Base-by-base conservation (phyloP, 2,329 filamentous ascomycete genomes). In the Pseudopithomyces chartarum region DNA sequence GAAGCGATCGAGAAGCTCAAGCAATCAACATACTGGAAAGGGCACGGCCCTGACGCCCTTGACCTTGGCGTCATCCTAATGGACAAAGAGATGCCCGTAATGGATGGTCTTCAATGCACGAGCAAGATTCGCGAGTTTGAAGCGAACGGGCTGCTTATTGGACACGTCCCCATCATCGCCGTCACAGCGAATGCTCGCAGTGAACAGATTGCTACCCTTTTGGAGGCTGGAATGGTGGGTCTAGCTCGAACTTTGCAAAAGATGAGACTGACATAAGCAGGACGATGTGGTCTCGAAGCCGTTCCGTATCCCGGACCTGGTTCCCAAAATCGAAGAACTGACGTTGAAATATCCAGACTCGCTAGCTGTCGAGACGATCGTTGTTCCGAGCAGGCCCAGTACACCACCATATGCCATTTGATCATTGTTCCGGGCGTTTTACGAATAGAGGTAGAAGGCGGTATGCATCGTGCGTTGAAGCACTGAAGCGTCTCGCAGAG, bases 201-300 rank as follows among this genome's bases (percentile, higher is more conserved):
- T 32, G 76, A 77, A 58, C 76, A 78, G 61, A 77, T 78, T 44
- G 67, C 70, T 2, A 74, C 75, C 5, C 60, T 78, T 22, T 56
- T 76, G 0, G 70, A 61, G 5, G 76, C 69, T 1, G 76, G 76
- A 23, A 77, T 78, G 76, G 68, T 70, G 54, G 54, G 67, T 57
- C 13, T 33, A 46, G 6, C 34, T 44, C 10, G 33, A 20, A 33
- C 32, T 56, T 12, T 12, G 12, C 12, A 33, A 13, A 38, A 6
- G 10, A 4, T 15, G 15, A 29, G 4, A 38, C 59, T 61, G 51
- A 56, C 51, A 34, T 8, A 20, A 1, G 7, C 23, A 79, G 78
- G 80, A 83, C 57, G 80, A 82, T 61, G 80, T 83, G 2, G 80
- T 83, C 3, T 76, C 71, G 26, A 82, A 83, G 59, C 81, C 81